A percentile compares a stretch with the other conserved stretches of the same genome.
phyloP scores from a whole-genome alignment of 2,329 filamentous ascomycete genomes.

The Pestalotiopsis sp. region DNA sequence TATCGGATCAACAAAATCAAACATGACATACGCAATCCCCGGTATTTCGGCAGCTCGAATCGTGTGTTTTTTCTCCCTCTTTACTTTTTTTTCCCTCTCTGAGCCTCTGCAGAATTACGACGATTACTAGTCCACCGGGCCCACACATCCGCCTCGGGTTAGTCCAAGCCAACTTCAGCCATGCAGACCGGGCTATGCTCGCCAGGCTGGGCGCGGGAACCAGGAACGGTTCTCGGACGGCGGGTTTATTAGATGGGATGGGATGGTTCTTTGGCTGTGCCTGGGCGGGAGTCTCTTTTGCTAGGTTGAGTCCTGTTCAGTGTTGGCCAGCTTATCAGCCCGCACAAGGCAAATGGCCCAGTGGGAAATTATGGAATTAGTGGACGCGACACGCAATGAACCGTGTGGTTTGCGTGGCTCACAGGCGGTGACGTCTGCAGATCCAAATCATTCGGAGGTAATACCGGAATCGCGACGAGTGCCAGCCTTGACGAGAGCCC shows the following conservation, averaged over 20 bases:
- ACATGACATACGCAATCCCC: background rate
- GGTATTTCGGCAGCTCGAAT: background rate
- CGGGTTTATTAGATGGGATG: background rate
- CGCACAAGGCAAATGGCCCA: background rate
- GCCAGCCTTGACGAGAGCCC: background rate
- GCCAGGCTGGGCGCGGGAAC: background rate
- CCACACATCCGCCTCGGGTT: background rate
- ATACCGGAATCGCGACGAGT: background rate
- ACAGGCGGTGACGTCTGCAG: background rate
- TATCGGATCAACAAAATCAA: background rate
- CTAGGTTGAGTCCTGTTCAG: too few relatives aligned
- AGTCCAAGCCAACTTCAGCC: background rate
- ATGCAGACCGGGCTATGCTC: background rate
- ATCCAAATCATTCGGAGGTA: background rate
- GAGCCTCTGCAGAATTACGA: conserved; percentile 1
- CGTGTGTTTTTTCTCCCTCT: background rate
- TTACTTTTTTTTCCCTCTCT: background rate
- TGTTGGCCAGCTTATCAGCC: background rate
- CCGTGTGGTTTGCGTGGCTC: background rate
- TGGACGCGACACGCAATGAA: background rate
- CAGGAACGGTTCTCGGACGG: background rate
- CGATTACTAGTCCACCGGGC: background rate
- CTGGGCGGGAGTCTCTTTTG: too few relatives aligned
- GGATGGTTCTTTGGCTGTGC: background rate
- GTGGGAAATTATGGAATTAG: background rate